Base-by-base conservation (phyloP, 192 early-diverging fungal genomes). In the Gryganskiella cystojenkinii region DNA sequence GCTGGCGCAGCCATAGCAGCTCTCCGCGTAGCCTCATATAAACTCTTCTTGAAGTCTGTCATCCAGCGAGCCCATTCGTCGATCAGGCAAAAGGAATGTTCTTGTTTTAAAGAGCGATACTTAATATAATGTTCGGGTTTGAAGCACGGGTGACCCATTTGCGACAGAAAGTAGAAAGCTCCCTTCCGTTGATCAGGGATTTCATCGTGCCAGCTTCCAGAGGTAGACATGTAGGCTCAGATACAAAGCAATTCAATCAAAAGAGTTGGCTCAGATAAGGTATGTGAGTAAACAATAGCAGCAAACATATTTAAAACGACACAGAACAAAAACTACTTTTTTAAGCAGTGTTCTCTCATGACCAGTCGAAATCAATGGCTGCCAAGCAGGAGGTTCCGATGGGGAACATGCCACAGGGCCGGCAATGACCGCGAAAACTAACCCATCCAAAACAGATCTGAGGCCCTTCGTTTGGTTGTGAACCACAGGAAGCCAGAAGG, bases 391-490 rank as follows among this genome's bases (percentile, higher is more conserved):
- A 73, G 62, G 40, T 42, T 65, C 71, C 31, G 50, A 57, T 47
- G 62, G 54, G 65, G 71, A 73, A 42, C 56, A 28, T 65, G 62
- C 71, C 56, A 64, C 56, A 65, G 63, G 59, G 56, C 56, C 25
- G 71, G 57, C 54, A 73, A 73, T 17, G 63, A 73, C 49, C 61
- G 61, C 70, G 61, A 71, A 68, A 62, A 62, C 70, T 59, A 71
- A 71, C 70, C 55, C 70, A 59, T 49, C 43, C 61, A 50, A 45
- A 7, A 58, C 70, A 64, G 70, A 71, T 54, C 70, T 71, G 70
- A 71, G 70, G 60, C 46, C 70, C 70, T 71, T 59, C 70, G 43
- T 64, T 64, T 57, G 54, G 61, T 40, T 71, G 54, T 58, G 55
- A 46, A 71, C 61, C 47, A 63, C 58, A 63, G 56, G 46, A 71